These are phyloP conservation scores for Fraxinus anomala DNA, from an alignment of 257 asterid species.

Conservation along the genomic window DNA sequence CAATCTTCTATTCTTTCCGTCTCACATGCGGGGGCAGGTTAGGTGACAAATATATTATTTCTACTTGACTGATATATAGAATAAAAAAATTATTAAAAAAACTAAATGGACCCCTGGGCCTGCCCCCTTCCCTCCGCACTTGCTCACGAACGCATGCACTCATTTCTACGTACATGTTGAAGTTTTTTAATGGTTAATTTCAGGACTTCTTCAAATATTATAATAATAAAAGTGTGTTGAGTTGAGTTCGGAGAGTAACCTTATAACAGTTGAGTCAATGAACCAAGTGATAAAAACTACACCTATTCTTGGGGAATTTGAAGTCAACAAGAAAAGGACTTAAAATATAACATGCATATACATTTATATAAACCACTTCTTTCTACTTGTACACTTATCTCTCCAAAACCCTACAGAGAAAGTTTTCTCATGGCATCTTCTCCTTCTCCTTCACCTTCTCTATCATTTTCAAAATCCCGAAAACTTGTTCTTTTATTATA, in stretches of 20 bases:
- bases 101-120: no score
- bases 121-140: no score
- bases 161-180: no score
- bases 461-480: neutral
- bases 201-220: no score
- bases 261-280: neutral
- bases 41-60: no score
- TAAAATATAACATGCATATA: neutral
- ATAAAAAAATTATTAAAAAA: no score
- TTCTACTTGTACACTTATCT: neutral
- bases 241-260: no score
- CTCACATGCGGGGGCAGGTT: neutral
- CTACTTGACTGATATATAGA: no score
- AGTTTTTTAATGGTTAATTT: no score
- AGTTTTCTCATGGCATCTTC: neutral
- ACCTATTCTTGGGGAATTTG: neutral
- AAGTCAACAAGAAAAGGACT: neutral
- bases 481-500: constrained; percentile 5
- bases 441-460: neutral
- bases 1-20: neutral
- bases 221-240: no score
- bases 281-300: neutral
- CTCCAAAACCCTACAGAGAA: neutral
- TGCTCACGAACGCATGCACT: no score
- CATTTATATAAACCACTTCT: neutral